Conservation (phyloP, 495 filamentous ascomycete genomes). For the Daldinia vernicosa region DNA sequence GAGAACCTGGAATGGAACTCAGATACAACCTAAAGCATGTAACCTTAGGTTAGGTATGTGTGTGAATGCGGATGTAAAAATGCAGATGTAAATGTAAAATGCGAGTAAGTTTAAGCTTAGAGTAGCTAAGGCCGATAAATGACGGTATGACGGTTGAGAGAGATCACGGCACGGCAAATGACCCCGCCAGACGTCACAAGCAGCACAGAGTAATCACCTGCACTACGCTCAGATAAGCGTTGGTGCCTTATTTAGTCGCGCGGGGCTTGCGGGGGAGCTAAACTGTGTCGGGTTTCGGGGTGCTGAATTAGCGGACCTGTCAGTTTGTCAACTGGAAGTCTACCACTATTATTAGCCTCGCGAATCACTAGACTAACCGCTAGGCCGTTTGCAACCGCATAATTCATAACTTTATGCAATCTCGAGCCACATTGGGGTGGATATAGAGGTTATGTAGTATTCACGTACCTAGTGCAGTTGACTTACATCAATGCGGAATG, state of each 20-base stretch:
- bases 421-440: not conserved
- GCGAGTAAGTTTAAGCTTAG: constrained; percentile 29
- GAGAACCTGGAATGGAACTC: no score
- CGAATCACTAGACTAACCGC: not conserved
- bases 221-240: constrained; percentile 23
- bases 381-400: not conserved
- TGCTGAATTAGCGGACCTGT: constrained; percentile 10
- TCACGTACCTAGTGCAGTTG: not conserved
- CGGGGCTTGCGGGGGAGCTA: constrained; percentile 28
- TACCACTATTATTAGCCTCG: constrained; percentile 16
- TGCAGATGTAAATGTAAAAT: not conserved
- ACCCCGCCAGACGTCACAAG: constrained; percentile 44
- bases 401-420: not conserved
- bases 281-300: constrained; percentile 9
- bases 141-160: constrained; percentile 36
- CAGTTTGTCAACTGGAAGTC: constrained; percentile 5
- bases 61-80: not conserved
- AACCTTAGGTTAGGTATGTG: no score
- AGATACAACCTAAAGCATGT: no score
- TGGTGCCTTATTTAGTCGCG: constrained; percentile 41
- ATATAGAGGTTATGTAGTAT: not conserved
- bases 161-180: constrained; percentile 39
- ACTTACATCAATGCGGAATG: constrained; percentile 3
- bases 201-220: constrained; percentile 29
- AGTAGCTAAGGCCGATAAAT: constrained; percentile 12